Evolutionary conservation across 2,329 filamentous ascomycete species (phyloP).

Genomic region (Aotearoamyces nothofagi): DNA sequence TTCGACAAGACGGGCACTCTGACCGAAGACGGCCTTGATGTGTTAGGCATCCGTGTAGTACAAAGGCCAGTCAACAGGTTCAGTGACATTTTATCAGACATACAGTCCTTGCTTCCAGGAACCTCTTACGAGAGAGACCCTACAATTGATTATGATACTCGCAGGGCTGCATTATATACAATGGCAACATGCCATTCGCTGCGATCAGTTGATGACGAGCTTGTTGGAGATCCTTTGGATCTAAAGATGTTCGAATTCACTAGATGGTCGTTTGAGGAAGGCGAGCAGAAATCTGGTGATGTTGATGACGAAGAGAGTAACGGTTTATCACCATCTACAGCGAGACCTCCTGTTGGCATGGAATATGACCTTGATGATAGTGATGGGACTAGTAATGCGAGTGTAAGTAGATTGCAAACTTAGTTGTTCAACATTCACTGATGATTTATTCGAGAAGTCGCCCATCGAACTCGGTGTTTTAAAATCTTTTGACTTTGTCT

Average conservation of each 20-base stretch:
- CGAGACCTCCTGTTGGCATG: conserved; percentile 54
- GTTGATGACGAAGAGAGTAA: conserved; percentile 60
- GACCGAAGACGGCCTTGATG: conserved; percentile 90
- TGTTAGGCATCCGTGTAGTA: conserved; percentile 74
- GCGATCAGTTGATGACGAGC: conserved; percentile 69
- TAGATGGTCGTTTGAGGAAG: conserved; percentile 82
- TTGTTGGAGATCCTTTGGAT: conserved; percentile 87
- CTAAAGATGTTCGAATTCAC: conserved; percentile 99
- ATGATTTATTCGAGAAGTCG: conserved; percentile 25
- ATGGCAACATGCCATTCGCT: conserved; percentile 98
- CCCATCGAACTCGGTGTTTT: conserved; percentile 79
- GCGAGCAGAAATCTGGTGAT: conserved; percentile 49
- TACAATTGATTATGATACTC: conserved; percentile 39
- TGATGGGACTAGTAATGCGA: conserved; percentile 10
- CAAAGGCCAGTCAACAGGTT: conserved; percentile 48
- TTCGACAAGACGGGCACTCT: conserved; percentile 99
- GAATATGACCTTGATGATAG: conserved; percentile 40
- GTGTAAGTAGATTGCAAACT: too few species aligned
- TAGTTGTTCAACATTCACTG: too few species aligned
- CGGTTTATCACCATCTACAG: conserved; percentile 74
- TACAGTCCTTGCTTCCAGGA: conserved; percentile 38
- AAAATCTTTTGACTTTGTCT: conserved; percentile 88
- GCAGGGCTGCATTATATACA: conserved; percentile 67
- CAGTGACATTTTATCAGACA: conserved; percentile 58
- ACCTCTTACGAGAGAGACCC: conserved; percentile 40